Evolutionary conservation across 2,329 filamentous ascomycete species (phyloP).

Genomic region (Clonostachys sp.): DNA sequence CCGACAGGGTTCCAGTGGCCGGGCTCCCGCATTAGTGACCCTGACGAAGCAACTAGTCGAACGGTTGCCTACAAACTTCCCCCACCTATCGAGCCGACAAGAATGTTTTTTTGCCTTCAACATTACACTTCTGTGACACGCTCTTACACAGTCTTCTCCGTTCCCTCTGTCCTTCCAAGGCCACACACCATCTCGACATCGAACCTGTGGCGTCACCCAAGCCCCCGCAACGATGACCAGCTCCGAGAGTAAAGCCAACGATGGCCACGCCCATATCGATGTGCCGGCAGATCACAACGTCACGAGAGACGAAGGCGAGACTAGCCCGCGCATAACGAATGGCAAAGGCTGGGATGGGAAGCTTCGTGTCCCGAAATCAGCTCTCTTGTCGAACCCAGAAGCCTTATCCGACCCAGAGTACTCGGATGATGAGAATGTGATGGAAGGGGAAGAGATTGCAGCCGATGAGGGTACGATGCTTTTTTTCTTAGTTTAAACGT

Average conservation of each 20-base stretch:
- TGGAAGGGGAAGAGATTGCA: conserved; percentile 69
- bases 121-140: too few relatives aligned
- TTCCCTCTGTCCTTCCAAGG: too few relatives aligned
- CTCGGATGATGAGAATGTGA: conserved; percentile 65
- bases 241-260: conserved; percentile 24
- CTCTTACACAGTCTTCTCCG: too few relatives aligned
- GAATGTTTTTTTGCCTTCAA: too few relatives aligned
- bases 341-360: conserved; percentile 82
- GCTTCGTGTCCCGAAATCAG: conserved; percentile 62
- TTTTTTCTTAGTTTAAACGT: background rate
- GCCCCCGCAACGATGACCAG: background rate
- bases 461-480: conserved; percentile 69
- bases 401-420: conserved; percentile 82
- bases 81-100: too few relatives aligned
- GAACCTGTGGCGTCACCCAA: too few relatives aligned
- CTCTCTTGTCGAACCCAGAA: conserved; percentile 69
- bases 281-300: conserved; percentile 36
- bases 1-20: too few relatives aligned
- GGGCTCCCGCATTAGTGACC: too few relatives aligned
- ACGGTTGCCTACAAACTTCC: too few relatives aligned
- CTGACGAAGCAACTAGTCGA: too few relatives aligned
- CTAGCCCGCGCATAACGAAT: conserved; percentile 45
- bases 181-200: too few relatives aligned
- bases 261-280: conserved; percentile 40
- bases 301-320: conserved; percentile 12